These are phyloP conservation scores for Venturia pyrina DNA, from an alignment of 2,329 filamentous ascomycete genomes.

Conservation along the genomic window DNA sequence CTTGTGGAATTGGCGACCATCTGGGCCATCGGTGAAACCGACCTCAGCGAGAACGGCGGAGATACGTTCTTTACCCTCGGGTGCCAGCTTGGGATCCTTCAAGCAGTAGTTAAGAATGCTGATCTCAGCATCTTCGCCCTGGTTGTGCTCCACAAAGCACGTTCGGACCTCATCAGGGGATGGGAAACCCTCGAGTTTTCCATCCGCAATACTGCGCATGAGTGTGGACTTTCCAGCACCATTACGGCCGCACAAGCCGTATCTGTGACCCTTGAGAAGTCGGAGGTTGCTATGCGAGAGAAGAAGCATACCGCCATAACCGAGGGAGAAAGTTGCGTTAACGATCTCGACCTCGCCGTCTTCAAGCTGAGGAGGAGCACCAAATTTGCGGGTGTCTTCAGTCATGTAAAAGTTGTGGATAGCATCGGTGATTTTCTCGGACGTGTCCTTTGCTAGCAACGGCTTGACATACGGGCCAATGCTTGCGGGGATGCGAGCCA, in stretches of 20 bases:
- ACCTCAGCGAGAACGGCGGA: conserved; percentile 78
- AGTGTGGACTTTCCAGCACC: conserved; percentile 98
- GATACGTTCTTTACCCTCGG: conserved; percentile 71
- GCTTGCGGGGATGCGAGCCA: conserved; percentile 59
- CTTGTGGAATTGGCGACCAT: conserved; percentile 77
- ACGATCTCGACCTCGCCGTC: conserved; percentile 93
- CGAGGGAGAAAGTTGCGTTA: conserved; percentile 93
- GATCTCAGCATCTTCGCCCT: conserved; percentile 93
- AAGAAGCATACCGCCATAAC: conserved; percentile 94
- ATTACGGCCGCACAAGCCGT: conserved; percentile 93
- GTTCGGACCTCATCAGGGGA: conserved; percentile 85
- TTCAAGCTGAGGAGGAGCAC: conserved; percentile 74
- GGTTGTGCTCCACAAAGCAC: conserved; percentile 98
- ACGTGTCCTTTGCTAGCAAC: conserved; percentile 53
- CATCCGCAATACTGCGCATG: conserved; percentile 91
- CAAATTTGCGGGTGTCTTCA: conserved; percentile 81
- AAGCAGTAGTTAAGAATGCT: conserved; percentile 88
- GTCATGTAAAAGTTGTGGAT: conserved; percentile 70
- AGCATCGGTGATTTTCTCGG: conserved; percentile 57
- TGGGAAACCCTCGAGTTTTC: conserved; percentile 95
- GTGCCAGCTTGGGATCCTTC: conserved; percentile 78
- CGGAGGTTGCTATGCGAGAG: conserved; percentile 92
- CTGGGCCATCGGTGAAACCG: conserved; percentile 82
- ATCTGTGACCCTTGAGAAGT: conserved; percentile 90
- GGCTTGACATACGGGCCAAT: conserved; percentile 67